phyloP scores from a whole-genome alignment of 2,329 filamentous ascomycete genomes.

The Fusarium sp. region DNA sequence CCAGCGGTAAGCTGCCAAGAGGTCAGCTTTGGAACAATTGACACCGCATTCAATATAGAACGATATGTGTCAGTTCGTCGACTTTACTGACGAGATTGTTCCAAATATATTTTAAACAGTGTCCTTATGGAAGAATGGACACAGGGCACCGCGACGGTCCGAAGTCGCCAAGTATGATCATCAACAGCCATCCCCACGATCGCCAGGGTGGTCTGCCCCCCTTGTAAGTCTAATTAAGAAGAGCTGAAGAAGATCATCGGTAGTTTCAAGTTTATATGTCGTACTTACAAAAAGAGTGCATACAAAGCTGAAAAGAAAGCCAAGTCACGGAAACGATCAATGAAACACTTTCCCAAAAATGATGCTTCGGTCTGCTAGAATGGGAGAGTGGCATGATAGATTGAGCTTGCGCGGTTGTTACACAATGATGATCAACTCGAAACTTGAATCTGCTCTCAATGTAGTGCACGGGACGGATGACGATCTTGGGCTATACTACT shows the following conservation, averaged over 20 bases:
- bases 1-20: background rate
- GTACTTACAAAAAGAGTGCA: background rate
- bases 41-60: background rate
- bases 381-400: background rate
- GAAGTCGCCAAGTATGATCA: constrained; percentile 15
- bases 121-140: background rate
- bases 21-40: too few species aligned
- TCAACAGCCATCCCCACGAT: constrained; percentile 19
- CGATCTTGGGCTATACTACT: background rate
- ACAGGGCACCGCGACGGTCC: background rate
- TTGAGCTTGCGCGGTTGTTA: background rate
- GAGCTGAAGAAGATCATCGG: constrained; percentile 37
- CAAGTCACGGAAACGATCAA: background rate
- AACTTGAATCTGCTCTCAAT: constrained; percentile 6
- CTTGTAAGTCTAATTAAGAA: background rate
- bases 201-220: constrained; percentile 15
- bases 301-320: constrained; percentile 28
- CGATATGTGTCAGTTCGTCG: too few species aligned
- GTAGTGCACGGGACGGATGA: constrained; percentile 1
- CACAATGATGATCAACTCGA: constrained; percentile 26
- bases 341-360: constrained; percentile 2
- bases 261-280: constrained; percentile 8
- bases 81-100: too few species aligned
- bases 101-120: too few species aligned
- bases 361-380: background rate